Evolutionary conservation across 2,329 filamentous ascomycete genomes (phyloP), one percentile per base, ranked within the genome.

Genomic region (Sporothrix curviconia): DNA sequence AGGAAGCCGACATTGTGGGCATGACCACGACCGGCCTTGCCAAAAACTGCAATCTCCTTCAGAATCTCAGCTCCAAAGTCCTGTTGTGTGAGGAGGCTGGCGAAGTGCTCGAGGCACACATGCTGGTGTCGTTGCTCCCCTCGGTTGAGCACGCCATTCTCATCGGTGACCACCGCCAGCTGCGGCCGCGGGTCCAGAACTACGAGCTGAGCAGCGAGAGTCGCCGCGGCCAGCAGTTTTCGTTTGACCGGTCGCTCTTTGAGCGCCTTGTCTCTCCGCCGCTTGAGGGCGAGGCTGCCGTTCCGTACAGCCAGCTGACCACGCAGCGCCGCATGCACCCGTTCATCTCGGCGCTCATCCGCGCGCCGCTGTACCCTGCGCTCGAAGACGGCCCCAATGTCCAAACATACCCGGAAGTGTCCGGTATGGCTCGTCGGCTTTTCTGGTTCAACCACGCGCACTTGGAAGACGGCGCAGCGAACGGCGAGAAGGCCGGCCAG

Each of bases 151-250:
- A 90, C 39, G 66, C 89, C 1, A 77, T 90, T 0, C 68, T 89
- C 2, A 90, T 90, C 11, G 87, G 87, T 0, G 87, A 90, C 55
- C 86, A 90, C 66, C 80, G 86, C 56, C 87, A 90, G 61, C 76
- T 90, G 0, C 80, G 86, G 0, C 87, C 87, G 0, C 88, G 89
- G 63, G 74, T 82, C 55, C 80, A 78, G 36, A 84, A 79, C 54
- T 88, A 83, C 62, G 69, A 67, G 0, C 67, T 90, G 0, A 82
- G 76, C 0, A 77, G 85, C 0, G 86, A 89, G 61, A n/a, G n/a
- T n/a, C n/a, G n/a, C n/a, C 79, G 81, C 22, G 84, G 83, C 0
- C 74, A 81, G 7, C 85, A 86, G 0, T 90, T 79, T 62, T 78
- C 90, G 58, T 73, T 90, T 1, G 86, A 90, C 60, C 67, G 77